Evolutionary conservation across 2,329 filamentous ascomycete genomes (phyloP).

Genomic region (Pseudopithomyces maydicus): DNA sequence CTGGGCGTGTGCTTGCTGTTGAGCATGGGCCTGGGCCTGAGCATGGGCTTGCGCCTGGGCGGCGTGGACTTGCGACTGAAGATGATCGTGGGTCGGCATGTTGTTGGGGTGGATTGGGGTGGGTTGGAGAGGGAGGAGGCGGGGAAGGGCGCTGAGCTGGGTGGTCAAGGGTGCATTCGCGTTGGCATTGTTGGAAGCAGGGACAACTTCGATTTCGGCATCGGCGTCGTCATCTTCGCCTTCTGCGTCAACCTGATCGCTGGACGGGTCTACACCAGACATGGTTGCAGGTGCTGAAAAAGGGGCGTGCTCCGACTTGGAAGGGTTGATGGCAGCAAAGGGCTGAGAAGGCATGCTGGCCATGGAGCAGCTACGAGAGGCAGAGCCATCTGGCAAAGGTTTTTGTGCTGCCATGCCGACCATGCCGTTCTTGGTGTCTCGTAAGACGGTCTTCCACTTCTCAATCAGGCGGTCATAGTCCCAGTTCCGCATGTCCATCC

Average conservation of each 20-base stretch:
- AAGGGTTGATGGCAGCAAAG: conserved; percentile 23
- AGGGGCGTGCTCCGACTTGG: conserved; percentile 24
- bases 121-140: conserved; percentile 35
- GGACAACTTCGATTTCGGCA: conserved; percentile 35
- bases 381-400: conserved; percentile 28
- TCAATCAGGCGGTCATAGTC: conserved; percentile 48
- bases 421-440: conserved; percentile 33
- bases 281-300: conserved; percentile 39
- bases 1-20: conserved; percentile 22
- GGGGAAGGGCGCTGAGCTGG: conserved; percentile 24
- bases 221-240: conserved; percentile 44
- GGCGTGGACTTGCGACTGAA: conserved; percentile 23
- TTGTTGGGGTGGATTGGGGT: conserved; percentile 33
- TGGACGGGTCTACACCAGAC: conserved; percentile 26
- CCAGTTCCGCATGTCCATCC: conserved; percentile 46
- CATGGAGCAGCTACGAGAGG: conserved; percentile 36
- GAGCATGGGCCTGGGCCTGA: conserved; percentile 30
- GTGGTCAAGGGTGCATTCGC: conserved; percentile 9
- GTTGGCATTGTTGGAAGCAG: conserved; percentile 26
- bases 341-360: conserved; percentile 31
- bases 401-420: conserved; percentile 43
- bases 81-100: conserved; percentile 27
- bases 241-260: conserved; percentile 42
- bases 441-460: conserved; percentile 45
- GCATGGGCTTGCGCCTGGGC: conserved; percentile 34